Percentiles rank a stretch among this genome's conserved stretches.
phyloP scores from a whole-genome alignment of 176 grass and related monocot genomes.

The Pontederia paniculata region DNA sequence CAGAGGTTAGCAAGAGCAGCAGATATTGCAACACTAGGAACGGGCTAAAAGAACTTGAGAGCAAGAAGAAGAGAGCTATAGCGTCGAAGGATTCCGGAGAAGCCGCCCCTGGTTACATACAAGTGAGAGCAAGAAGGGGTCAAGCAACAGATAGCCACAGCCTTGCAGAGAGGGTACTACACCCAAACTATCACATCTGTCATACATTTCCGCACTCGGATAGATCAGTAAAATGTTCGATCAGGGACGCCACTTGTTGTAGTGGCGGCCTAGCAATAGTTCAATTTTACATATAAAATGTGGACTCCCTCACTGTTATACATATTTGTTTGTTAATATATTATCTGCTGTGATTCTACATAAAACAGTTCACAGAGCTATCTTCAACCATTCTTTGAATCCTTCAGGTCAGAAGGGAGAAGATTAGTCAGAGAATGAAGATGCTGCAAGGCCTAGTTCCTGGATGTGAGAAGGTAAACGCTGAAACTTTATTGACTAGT shows the following conservation, averaged over 20 bases:
- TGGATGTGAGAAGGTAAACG: conserved; percentile 73
- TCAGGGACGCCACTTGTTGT: too few species aligned
- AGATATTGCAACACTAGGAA: background rate
- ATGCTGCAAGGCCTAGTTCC: conserved; percentile 87
- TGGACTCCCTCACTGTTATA: too few species aligned
- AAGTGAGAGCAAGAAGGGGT: conserved; percentile 96
- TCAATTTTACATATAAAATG: too few species aligned
- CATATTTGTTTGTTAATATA: too few species aligned
- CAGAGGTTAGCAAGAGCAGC: conserved; percentile 9
- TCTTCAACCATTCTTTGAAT: background rate
- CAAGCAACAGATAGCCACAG: conserved; percentile 95
- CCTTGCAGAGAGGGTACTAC: conserved; percentile 82
- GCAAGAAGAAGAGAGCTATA: background rate
- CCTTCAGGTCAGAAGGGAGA: conserved; percentile 81
- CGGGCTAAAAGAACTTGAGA: conserved; percentile 11
- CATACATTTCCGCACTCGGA: background rate
- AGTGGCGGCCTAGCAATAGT: too few species aligned
- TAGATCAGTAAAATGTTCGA: too few species aligned
- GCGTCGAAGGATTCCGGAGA: background rate
- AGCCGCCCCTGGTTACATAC: conserved; percentile 71
- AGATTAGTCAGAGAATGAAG: conserved; percentile 94
- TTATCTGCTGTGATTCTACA: too few species aligned
- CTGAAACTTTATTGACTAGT: background rate
- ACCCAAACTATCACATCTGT: background rate
- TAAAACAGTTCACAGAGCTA: too few species aligned